Percentiles rank a stretch among this genome's conserved stretches.
phyloP scores from a whole-genome alignment of 108 stramenopile genomes.

The Nitzschia inconspicua region DNA sequence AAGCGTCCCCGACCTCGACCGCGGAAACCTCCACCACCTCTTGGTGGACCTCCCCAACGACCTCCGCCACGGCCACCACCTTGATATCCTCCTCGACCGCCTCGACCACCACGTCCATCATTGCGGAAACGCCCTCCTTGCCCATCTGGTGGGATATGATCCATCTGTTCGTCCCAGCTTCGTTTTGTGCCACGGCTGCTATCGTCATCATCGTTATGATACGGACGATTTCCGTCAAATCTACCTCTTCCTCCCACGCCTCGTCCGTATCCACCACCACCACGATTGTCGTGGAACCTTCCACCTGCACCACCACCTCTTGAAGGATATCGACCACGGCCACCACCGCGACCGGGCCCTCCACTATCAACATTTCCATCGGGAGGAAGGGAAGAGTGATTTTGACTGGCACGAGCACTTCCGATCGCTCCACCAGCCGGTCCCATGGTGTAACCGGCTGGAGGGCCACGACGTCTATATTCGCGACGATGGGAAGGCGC shows the following conservation, averaged over 20 bases:
- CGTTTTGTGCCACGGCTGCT: constrained; percentile 44
- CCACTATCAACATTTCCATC: constrained; percentile 2
- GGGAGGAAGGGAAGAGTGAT: not conserved
- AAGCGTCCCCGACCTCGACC: constrained; percentile 10
- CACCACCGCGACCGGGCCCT: not conserved
- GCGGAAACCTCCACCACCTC: not conserved
- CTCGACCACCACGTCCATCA: constrained; percentile 18
- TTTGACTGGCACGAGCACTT: constrained; percentile 1
- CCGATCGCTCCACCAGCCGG: constrained; percentile 54
- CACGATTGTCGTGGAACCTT: not conserved
- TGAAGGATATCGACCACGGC: constrained; percentile 5
- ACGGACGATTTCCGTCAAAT: constrained; percentile 1
- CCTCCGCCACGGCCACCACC: constrained; percentile 13
- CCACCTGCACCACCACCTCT: constrained; percentile 24
- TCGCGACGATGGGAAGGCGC: constrained; percentile 28
- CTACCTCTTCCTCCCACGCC: not conserved
- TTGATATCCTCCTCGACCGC: constrained; percentile 8
- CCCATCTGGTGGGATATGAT: not conserved
- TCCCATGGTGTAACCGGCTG: constrained; percentile 77
- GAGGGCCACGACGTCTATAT: constrained; percentile 65
- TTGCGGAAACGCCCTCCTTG: not conserved
- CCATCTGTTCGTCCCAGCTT: constrained; percentile 12
- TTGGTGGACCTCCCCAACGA: constrained; percentile 8
- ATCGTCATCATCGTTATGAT: constrained; percentile 19
- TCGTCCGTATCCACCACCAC: not conserved